These are phyloP conservation scores for Beverwykella pulmonaria DNA, from an alignment of 495 filamentous ascomycete species.

Conservation along the genomic window DNA sequence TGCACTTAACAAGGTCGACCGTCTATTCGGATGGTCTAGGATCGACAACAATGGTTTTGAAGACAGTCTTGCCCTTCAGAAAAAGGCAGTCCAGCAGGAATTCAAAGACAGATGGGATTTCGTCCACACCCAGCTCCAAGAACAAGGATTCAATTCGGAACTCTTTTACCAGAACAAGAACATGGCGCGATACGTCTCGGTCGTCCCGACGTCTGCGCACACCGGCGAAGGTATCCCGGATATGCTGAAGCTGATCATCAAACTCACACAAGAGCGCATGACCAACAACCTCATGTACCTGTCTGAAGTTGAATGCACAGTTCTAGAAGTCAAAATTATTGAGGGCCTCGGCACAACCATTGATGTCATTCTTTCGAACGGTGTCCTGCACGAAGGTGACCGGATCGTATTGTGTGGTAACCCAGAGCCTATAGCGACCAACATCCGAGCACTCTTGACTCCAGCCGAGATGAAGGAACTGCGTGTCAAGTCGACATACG, in stretches of 20 bases:
- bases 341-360: constrained; percentile 99
- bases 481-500: constrained; percentile 89
- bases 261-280: constrained; percentile 96
- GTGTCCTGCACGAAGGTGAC: constrained; percentile 92
- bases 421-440: constrained; percentile 90
- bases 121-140: constrained; percentile 90
- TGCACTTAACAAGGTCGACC: constrained; percentile 99
- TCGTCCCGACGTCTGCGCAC: constrained; percentile 95
- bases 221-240: constrained; percentile 99
- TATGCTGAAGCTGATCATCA: constrained; percentile 93
- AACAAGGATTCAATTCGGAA: constrained; percentile 97
- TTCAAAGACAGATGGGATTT: constrained; percentile 88
- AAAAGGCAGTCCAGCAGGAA: constrained; percentile 90
- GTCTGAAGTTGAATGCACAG: constrained; percentile 95
- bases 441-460: constrained; percentile 94
- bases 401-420: constrained; percentile 93
- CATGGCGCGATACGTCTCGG: constrained; percentile 86
- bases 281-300: constrained; percentile 97
- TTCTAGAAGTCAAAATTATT: constrained; percentile 98
- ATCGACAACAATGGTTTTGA: constrained; percentile 98
- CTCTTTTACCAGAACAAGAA: constrained; percentile 98
- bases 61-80: constrained; percentile 85
- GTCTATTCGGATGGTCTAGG: constrained; percentile 97
- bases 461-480: constrained; percentile 93
- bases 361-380: constrained; percentile 95